Evolutionary conservation across 1,284 basidiomycete species (phyloP).

Genomic region (Fomitopsis pinicola): DNA sequence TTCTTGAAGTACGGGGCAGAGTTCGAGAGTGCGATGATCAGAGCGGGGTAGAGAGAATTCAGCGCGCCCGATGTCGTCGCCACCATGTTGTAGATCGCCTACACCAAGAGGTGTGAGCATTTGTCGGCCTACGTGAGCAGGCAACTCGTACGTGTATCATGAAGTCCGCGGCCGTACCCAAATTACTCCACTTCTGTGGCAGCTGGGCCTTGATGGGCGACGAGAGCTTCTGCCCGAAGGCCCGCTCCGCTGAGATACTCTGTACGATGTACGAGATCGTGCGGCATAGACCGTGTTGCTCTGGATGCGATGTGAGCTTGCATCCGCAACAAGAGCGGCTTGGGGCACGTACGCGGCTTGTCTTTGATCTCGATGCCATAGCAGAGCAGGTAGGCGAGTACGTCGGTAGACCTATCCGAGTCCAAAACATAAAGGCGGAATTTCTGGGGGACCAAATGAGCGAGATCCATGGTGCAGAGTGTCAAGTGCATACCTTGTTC

Average conservation of each 20-base stretch:
- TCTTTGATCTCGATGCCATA: slow-evolving; percentile 85
- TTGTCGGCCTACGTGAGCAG: not conserved
- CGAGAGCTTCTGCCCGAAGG: slow-evolving; percentile 68
- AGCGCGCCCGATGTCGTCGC: slow-evolving; percentile 82
- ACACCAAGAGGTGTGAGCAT: not conserved
- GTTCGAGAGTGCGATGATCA: slow-evolving; percentile 89
- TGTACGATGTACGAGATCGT: slow-evolving; percentile 91
- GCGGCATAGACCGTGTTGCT: slow-evolving; percentile 88
- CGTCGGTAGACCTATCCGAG: slow-evolving; percentile 71
- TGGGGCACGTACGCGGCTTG: slow-evolving; percentile 66
- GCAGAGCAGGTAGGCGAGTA: slow-evolving; percentile 75
- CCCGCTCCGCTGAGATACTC: slow-evolving; percentile 79
- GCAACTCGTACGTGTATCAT: slow-evolving; percentile 63
- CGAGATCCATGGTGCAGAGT: not conserved
- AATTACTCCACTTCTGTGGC: slow-evolving; percentile 70
- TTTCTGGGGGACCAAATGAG: slow-evolving; percentile 49
- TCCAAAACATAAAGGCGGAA: slow-evolving; percentile 79
- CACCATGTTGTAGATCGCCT: slow-evolving; percentile 86
- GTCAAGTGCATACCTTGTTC: slow-evolving; percentile 65
- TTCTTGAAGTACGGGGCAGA: slow-evolving; percentile 82
- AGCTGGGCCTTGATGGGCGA: slow-evolving; percentile 59
- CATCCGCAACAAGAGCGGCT: not conserved
- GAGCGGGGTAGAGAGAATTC: slow-evolving; percentile 84
- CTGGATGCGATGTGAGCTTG: slow-evolving; percentile 31
- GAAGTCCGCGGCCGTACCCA: slow-evolving; percentile 81